Evolutionary conservation across 2,329 filamentous ascomycete species (phyloP).

Genomic region (Trichothecium sympodiale): DNA sequence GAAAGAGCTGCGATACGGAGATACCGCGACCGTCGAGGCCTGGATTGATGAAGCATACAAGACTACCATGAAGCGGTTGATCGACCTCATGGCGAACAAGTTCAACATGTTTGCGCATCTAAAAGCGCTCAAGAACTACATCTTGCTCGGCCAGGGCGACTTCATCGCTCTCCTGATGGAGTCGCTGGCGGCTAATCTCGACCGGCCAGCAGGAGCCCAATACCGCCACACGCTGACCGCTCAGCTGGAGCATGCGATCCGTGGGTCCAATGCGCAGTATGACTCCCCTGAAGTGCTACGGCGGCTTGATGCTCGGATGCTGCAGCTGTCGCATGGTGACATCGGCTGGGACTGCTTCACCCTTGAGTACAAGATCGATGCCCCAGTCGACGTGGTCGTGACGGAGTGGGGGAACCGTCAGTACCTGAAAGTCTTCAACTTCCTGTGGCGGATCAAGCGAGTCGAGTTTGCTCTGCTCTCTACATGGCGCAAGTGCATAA

Average conservation of each 20-base stretch:
- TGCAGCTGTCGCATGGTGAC: slow-evolving; percentile 90
- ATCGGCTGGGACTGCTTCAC: slow-evolving; percentile 99
- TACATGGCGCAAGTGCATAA: slow-evolving; percentile 94
- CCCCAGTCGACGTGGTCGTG: slow-evolving; percentile 92
- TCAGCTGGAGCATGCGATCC: slow-evolving; percentile 95
- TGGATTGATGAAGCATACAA: slow-evolving; percentile 98
- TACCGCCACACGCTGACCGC: slow-evolving; percentile 94
- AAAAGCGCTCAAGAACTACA: slow-evolving; percentile 84
- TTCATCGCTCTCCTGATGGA: slow-evolving; percentile 98
- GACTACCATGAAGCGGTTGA: slow-evolving; percentile 90
- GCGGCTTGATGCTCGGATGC: slow-evolving; percentile 91
- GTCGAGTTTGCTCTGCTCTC: slow-evolving; percentile 89
- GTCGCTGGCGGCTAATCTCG: slow-evolving; percentile 81
- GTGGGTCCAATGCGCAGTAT: slow-evolving; percentile 93
- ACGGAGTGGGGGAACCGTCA: slow-evolving; percentile 92
- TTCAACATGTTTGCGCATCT: slow-evolving; percentile 93
- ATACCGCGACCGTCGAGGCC: slow-evolving; percentile 79
- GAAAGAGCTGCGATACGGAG: slow-evolving; percentile 83
- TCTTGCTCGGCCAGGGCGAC: slow-evolving; percentile 88
- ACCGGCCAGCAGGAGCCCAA: slow-evolving; percentile 90
- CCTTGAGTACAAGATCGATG: slow-evolving; percentile 95
- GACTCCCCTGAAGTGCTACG: slow-evolving; percentile 86
- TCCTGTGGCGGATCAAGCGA: slow-evolving; percentile 94
- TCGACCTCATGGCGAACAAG: slow-evolving; percentile 86
- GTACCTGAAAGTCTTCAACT: slow-evolving; percentile 98